These are phyloP conservation scores for Orbilia brochopaga DNA, from an alignment of 2,329 filamentous ascomycete species.

Conservation along the genomic window DNA sequence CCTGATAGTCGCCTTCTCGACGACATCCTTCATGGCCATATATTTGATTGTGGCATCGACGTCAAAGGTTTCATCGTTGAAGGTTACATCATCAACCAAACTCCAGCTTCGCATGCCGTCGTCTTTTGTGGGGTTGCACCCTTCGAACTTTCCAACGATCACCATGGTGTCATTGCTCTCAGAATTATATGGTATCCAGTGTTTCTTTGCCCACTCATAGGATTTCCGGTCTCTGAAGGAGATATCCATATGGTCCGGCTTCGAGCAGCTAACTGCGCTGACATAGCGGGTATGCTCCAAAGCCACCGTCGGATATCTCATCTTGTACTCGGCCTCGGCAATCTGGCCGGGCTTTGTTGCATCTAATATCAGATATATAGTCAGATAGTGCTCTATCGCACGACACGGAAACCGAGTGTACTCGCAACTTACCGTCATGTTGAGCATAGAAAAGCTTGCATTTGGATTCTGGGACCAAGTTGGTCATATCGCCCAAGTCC, in stretches of 20 bases:
- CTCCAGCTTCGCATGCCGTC: conserved; percentile 46
- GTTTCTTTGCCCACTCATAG: conserved; percentile 36
- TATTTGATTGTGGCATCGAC: conserved; percentile 40
- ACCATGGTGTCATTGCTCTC: conserved; percentile 44
- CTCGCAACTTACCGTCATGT: conserved; percentile 25
- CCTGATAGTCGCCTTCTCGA: conserved; percentile 25
- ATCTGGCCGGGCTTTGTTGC: conserved; percentile 31
- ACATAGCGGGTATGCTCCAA: conserved; percentile 43
- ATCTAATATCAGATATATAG: conserved; percentile 21
- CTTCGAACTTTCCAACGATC: conserved; percentile 37
- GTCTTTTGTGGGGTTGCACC: conserved; percentile 35
- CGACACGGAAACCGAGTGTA: too few relatives aligned
- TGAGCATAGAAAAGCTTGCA: conserved; percentile 48
- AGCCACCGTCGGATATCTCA: conserved; percentile 45
- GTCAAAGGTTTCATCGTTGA: conserved; percentile 37
- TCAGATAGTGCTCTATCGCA: neutral
- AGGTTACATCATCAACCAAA: conserved; percentile 38
- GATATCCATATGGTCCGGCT: conserved; percentile 34
- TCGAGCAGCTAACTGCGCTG: conserved; percentile 29
- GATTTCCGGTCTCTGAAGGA: conserved; percentile 22
- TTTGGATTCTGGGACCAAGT: conserved; percentile 29
- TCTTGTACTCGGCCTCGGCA: conserved; percentile 32
- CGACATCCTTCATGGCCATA: conserved; percentile 28
- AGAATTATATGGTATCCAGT: conserved; percentile 42
- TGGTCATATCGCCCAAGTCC: conserved; percentile 33